Conservation (phyloP, 2,329 filamentous ascomycete genomes). For the Hortaea werneckii region DNA sequence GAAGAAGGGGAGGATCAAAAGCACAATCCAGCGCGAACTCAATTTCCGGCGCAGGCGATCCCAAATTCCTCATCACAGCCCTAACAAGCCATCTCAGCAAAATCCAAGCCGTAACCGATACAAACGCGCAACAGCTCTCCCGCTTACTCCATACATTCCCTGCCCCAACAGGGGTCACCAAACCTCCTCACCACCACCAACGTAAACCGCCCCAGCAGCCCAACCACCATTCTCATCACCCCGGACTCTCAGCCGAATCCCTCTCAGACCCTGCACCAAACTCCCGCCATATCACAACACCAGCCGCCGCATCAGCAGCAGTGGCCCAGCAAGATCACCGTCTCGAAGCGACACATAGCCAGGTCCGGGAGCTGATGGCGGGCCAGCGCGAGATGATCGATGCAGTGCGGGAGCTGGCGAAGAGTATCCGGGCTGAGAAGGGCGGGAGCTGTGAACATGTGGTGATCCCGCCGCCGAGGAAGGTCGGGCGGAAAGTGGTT, state of each 20-base stretch:
- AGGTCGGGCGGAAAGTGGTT: slow-evolving; percentile 21
- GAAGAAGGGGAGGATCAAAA: background rate
- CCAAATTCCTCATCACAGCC: slow-evolving; percentile 18
- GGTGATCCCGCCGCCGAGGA: slow-evolving; percentile 22
- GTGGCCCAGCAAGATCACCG: slow-evolving; percentile 3
- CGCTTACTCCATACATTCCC: background rate
- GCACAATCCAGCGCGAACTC: background rate
- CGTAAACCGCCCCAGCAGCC: slow-evolving; percentile 1
- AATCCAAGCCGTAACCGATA: slow-evolving; percentile 21
- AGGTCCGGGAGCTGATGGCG: slow-evolving; percentile 17
- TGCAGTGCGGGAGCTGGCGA: slow-evolving; percentile 14
- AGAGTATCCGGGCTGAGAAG: slow-evolving; percentile 13
- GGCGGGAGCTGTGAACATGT: slow-evolving; percentile 18
- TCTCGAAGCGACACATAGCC: slow-evolving; percentile 14
- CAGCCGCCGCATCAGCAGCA: slow-evolving; percentile 6
- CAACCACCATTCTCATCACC: too few species aligned
- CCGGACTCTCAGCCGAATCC: too few species aligned
- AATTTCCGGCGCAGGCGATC: slow-evolving; percentile 12
- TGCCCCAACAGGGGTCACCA: slow-evolving; percentile 1
- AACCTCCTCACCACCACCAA: slow-evolving; percentile 2
- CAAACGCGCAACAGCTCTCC: slow-evolving; percentile 16
- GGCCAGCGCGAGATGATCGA: slow-evolving; percentile 19
- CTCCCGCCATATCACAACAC: background rate
- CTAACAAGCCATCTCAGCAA: slow-evolving; percentile 19
- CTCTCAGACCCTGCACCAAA: too few species aligned